Percentiles rank a stretch among this genome's conserved stretches.
Conservation (phyloP, 2,329 filamentous ascomycete genomes). For the Curvularia sp. region DNA sequence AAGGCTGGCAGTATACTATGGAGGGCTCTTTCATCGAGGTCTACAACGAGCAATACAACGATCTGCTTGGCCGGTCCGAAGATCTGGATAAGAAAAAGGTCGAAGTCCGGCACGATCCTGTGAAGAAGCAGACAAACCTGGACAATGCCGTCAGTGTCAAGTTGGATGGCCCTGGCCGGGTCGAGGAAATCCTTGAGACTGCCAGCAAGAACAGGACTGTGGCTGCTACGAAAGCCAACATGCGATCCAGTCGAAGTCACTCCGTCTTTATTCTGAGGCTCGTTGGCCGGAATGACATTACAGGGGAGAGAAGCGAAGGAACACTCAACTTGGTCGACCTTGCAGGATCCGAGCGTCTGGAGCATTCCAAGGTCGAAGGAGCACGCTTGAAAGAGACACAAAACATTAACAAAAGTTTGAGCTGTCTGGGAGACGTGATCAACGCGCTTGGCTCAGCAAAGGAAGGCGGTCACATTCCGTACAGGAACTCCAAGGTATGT, state of each 20-base stretch:
- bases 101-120: constrained; percentile 86
- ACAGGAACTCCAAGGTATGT: constrained; percentile 87
- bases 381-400: constrained; percentile 92
- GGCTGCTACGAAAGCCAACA: constrained; percentile 96
- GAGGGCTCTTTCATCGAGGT: constrained; percentile 96
- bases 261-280: constrained; percentile 90
- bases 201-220: constrained; percentile 89
- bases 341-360: constrained; percentile 88
- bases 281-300: constrained; percentile 71
- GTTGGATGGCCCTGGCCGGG: constrained; percentile 79
- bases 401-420: constrained; percentile 94
- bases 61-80: constrained; percentile 77
- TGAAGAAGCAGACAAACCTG: constrained; percentile 80
- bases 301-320: constrained; percentile 85
- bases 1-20: constrained; percentile 94
- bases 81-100: constrained; percentile 81
- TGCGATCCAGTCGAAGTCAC: constrained; percentile 91
- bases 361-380: constrained; percentile 84
- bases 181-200: constrained; percentile 78
- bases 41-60: constrained; percentile 96
- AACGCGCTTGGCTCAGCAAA: constrained; percentile 86
- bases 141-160: constrained; percentile 78
- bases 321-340: constrained; percentile 95
- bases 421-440: constrained; percentile 92
- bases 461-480: constrained; percentile 81